Percentiles rank a stretch among this genome's conserved stretches.
phyloP scores from a whole-genome alignment of 331 rosid genomes.

The Pyracantha coccinea region DNA sequence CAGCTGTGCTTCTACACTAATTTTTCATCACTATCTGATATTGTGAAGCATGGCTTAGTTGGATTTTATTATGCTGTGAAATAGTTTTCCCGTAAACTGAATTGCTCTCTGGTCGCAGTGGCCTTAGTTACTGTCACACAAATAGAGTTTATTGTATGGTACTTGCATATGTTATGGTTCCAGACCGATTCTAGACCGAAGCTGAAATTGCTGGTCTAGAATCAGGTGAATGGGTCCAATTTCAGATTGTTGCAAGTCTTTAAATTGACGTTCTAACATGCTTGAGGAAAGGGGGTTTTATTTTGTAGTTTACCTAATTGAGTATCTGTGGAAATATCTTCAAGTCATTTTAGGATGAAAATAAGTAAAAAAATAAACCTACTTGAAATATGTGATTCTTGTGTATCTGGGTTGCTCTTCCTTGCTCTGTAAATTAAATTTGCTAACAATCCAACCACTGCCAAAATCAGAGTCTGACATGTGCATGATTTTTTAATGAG shows the following conservation, averaged over 20 bases:
- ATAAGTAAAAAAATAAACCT: background rate
- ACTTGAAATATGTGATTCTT: no score
- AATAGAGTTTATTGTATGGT: background rate
- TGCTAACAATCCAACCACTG: no score
- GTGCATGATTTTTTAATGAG: background rate
- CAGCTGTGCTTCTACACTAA: background rate
- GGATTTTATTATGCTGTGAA: background rate
- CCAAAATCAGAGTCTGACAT: background rate
- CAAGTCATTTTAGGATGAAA: background rate
- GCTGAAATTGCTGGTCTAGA: background rate
- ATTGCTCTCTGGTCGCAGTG: background rate
- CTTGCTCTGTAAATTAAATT: background rate
- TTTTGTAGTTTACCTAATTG: background rate
- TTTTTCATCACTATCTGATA: background rate
- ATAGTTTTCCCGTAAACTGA: background rate
- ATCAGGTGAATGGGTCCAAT: background rate
- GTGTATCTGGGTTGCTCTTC: background rate
- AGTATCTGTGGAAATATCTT: background rate
- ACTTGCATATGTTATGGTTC: background rate
- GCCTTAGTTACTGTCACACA: background rate
- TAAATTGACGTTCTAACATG: background rate
- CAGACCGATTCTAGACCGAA: background rate
- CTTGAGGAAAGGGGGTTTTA: background rate
- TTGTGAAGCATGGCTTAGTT: background rate
- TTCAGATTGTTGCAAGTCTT: background rate